Evolutionary conservation across 768 basidiomycete genomes (phyloP).

Genomic region (Rhizopogon sp.): DNA sequence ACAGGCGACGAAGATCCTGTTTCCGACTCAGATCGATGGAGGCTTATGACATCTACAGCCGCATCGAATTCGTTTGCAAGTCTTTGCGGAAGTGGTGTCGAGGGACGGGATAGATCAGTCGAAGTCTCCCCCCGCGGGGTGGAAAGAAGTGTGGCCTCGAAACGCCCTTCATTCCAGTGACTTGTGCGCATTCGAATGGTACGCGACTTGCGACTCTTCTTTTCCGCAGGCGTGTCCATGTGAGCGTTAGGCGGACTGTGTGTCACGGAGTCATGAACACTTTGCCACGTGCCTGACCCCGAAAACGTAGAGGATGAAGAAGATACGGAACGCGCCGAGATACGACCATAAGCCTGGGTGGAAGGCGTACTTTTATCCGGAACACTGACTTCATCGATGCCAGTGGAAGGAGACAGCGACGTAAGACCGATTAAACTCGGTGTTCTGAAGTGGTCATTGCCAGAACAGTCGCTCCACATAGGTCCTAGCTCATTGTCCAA

Average conservation of each 20-base stretch:
- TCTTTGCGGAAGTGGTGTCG: slow-evolving; percentile 33
- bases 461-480: slow-evolving; percentile 34
- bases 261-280: background rate
- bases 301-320: background rate
- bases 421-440: slow-evolving; percentile 53
- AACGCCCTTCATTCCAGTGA: slow-evolving; percentile 56
- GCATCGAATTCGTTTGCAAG: slow-evolving; percentile 40
- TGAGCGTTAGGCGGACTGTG: slow-evolving; percentile 25
- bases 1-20: background rate
- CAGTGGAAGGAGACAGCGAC: slow-evolving; percentile 27
- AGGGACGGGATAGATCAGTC: slow-evolving; percentile 17
- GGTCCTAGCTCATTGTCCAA: slow-evolving; percentile 58
- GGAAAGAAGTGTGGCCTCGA: slow-evolving; percentile 31
- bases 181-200: slow-evolving; percentile 55
- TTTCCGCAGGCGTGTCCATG: slow-evolving; percentile 16
- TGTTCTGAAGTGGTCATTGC: slow-evolving; percentile 43
- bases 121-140: slow-evolving; percentile 8
- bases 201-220: slow-evolving; percentile 34
- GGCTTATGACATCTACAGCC: slow-evolving; percentile 38
- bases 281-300: slow-evolving; percentile 10
- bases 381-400: background rate
- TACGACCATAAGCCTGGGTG: background rate
- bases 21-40: slow-evolving; percentile 11
- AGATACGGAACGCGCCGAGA: background rate
- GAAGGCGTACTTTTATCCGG: background rate